Conservation (phyloP, 2,329 filamentous ascomycete genomes). For the Penicillium sp. region DNA sequence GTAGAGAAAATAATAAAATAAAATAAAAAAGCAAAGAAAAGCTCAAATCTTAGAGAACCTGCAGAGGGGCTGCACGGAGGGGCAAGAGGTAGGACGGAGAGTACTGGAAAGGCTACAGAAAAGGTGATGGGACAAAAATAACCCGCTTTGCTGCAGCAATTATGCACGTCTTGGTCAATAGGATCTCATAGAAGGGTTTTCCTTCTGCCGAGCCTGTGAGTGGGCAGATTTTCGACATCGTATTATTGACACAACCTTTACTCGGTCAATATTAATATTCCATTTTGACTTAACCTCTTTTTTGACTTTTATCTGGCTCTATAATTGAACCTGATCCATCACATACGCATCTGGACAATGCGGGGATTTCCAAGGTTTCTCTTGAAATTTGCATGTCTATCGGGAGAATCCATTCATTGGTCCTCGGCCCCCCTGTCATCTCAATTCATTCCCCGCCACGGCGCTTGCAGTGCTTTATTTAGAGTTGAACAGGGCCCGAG, state of each 20-base stretch:
- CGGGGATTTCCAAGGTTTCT: background rate
- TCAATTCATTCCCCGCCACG: constrained; percentile 16
- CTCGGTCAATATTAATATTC: background rate
- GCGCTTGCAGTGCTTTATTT: constrained; percentile 24
- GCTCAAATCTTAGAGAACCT: constrained; percentile 11
- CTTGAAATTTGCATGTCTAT: constrained; percentile 1
- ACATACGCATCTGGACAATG: background rate
- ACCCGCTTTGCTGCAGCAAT: constrained; percentile 24
- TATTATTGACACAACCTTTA: background rate
- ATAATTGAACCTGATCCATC: background rate
- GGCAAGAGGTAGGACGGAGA: constrained; percentile 1
- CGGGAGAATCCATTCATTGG: constrained; percentile 1
- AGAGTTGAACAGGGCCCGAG: constrained; percentile 9
- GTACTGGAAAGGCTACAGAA: constrained; percentile 15
- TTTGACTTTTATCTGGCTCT: background rate
- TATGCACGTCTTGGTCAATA: constrained; percentile 24
- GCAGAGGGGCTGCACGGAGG: constrained; percentile 23
- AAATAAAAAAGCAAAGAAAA: constrained; percentile 3
- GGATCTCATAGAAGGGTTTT: constrained; percentile 10
- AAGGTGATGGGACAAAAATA: constrained; percentile 25
- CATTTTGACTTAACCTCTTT: background rate
- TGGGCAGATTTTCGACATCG: constrained; percentile 3
- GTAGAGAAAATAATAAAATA: background rate
- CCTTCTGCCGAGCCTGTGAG: constrained; percentile 4
- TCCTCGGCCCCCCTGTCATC: background rate